Percentiles rank a stretch among this genome's conserved stretches.
These are phyloP conservation scores for Penicillium ucsense DNA, from an alignment of 495 filamentous ascomycete species.

Conservation along the genomic window DNA sequence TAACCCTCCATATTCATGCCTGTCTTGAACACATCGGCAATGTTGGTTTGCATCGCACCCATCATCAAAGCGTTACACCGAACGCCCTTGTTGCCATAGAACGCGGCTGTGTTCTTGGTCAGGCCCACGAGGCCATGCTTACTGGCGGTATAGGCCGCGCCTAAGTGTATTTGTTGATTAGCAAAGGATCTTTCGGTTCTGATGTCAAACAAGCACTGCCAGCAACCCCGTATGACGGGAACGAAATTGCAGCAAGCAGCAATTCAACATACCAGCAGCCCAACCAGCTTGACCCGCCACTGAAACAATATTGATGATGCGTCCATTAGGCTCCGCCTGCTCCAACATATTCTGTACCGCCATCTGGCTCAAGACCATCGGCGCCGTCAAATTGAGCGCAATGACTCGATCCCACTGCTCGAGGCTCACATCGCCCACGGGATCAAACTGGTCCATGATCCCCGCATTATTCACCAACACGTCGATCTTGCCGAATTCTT, in stretches of 20 bases:
- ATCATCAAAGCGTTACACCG: constrained; percentile 45
- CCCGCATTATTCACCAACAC: constrained; percentile 37
- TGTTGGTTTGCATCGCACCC: constrained; percentile 49
- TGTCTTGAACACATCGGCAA: constrained; percentile 35
- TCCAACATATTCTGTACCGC: constrained; percentile 39
- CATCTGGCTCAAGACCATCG: constrained; percentile 42
- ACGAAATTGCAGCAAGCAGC: not conserved
- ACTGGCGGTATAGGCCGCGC: constrained; percentile 12
- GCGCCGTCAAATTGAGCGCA: constrained; percentile 49
- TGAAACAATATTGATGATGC: constrained; percentile 32
- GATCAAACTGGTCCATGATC: constrained; percentile 49
- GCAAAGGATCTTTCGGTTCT: too few species aligned
- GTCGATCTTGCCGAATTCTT: constrained; percentile 24
- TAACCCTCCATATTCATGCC: constrained; percentile 38
- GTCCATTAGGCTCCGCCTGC: constrained; percentile 18
- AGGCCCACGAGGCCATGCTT: constrained; percentile 38
- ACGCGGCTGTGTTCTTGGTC: constrained; percentile 54
- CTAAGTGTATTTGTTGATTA: constrained; percentile 8
- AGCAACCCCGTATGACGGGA: not conserved
- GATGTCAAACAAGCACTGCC: too few species aligned
- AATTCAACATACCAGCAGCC: constrained; percentile 18
- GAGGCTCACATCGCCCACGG: constrained; percentile 40
- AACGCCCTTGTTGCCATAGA: constrained; percentile 48
- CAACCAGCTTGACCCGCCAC: constrained; percentile 25
- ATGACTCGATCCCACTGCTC: constrained; percentile 49